Evolutionary conservation across 495 filamentous ascomycete species (phyloP), one percentile per base, ranked within the genome.

Genomic region (Corynascus novoguineensis): DNA sequence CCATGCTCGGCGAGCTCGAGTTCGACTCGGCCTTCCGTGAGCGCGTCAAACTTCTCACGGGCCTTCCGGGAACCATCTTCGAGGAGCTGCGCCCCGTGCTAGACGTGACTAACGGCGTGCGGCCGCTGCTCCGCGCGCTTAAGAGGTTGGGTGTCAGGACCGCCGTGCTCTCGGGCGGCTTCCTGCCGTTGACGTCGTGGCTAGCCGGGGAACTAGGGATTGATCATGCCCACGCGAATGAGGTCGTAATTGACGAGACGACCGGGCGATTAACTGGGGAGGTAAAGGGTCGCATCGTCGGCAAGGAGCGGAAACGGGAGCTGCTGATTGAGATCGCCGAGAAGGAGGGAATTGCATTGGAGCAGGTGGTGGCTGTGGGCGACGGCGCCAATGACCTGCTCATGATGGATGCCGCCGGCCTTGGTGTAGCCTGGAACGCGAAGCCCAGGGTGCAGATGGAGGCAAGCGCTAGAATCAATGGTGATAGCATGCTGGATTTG

Each of bases 1-100:
- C 93, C 28, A 98, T 98, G 93, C 85, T 92, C 59, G 93, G 93
- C 44, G 93, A 97, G 68, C 78, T 96, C n/a, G 92, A 97, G 67
- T 98, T 98, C 62, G 83, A 90, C 25, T 77, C 82, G 11, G 88
- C 86, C 1, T 82, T 98, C 60, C 82, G 81, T 38, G 86, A 86
- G 67, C 83, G 93, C 10, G 89, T 92, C 24, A 77, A 77, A 42
- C 78, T 97, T 28, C 80, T 98, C 10, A 87, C 86, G 57, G 92
- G 91, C 25, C 82, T 95, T 31, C 81, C 86, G 1, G 83, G 81
- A 1, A 81, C 81, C 56, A 88, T 98, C 28, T 97, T 92, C 69
- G 85, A 91, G 40, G 80, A 87, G 59, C 78, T 98, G 22, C 81
- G 83, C 58, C 76, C 78, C 1, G 78, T 84, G 0, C 77, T 97